Percentiles rank a stretch among this genome's conserved stretches.
Conservation (phyloP, 129 eudicot genomes). For the Smallanthus sonchifolius region DNA sequence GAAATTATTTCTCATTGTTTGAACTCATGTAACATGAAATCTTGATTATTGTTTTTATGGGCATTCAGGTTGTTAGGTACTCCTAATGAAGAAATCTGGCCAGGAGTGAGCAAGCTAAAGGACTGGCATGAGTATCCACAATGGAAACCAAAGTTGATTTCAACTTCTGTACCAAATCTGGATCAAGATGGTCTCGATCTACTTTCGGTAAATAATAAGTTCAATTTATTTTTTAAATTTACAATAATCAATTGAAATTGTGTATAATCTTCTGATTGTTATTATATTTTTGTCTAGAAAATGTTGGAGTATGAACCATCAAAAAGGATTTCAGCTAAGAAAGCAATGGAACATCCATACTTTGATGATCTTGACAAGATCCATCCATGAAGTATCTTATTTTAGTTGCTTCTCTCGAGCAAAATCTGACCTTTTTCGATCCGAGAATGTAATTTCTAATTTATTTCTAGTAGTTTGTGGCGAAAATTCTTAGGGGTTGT, state of each 20-base stretch:
- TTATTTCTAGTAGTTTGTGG: not conserved
- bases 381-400: conserved; percentile 21
- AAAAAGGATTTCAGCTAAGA: conserved; percentile 80
- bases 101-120: conserved; percentile 73
- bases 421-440: conserved; percentile 5
- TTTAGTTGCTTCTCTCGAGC: conserved; percentile 48
- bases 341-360: conserved; percentile 91
- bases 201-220: conserved; percentile 40
- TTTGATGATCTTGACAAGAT: conserved; percentile 73
- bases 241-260: not conserved
- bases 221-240: not conserved
- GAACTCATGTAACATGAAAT: not conserved
- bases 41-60: not conserved
- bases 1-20: not conserved
- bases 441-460: not conserved
- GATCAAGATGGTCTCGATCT: conserved; percentile 63
- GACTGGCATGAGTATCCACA: conserved; percentile 97
- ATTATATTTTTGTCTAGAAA: conserved; percentile 36
- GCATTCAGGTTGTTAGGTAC: conserved; percentile 81
- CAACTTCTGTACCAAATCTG: conserved; percentile 56
- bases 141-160: conserved; percentile 67
- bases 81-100: conserved; percentile 88
- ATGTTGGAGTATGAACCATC: conserved; percentile 85
- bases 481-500: not conserved
- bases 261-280: not conserved